Evolutionary conservation across 2,329 filamentous ascomycete species (phyloP).

Genomic region (Hypoxylon sp.): DNA sequence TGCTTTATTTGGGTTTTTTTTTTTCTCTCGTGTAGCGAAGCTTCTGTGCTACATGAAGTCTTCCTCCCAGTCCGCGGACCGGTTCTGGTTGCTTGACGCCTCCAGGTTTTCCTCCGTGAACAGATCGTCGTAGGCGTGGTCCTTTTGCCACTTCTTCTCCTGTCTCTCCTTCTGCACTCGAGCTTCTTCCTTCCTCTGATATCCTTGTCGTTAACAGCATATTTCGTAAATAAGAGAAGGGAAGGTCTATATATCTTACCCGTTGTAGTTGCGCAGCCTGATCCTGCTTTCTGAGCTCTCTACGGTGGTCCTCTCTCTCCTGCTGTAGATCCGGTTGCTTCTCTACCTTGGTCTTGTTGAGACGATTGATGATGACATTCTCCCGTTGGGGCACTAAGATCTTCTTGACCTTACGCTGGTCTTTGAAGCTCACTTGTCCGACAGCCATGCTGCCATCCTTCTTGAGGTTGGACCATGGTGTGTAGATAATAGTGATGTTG

Average conservation of each 20-base stretch:
- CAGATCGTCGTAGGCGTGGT: conserved; percentile 96
- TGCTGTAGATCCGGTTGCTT: conserved; percentile 83
- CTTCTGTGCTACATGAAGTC: conserved; percentile 94
- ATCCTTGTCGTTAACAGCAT: background rate
- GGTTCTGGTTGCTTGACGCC: conserved; percentile 83
- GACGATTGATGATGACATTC: conserved; percentile 92
- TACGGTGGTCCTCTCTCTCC: conserved; percentile 81
- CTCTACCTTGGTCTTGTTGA: conserved; percentile 96
- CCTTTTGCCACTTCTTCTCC: conserved; percentile 91
- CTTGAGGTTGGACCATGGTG: conserved; percentile 94
- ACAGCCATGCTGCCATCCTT: conserved; percentile 96
- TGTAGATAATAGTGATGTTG: conserved; percentile 96
- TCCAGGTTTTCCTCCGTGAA: conserved; percentile 85
- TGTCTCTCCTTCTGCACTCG: conserved; percentile 79
- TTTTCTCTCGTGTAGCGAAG: too few relatives aligned
- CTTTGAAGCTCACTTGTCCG: conserved; percentile 94
- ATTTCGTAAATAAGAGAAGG: background rate
- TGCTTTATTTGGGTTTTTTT: too few relatives aligned
- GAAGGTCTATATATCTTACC: conserved; percentile 56
- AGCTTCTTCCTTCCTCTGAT: conserved; percentile 79
- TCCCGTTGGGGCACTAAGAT: conserved; percentile 82
- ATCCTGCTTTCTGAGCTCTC: conserved; percentile 76
- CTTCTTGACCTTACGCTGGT: conserved; percentile 83
- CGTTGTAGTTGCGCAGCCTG: conserved; percentile 67
- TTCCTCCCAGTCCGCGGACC: conserved; percentile 79